A percentile compares a stretch with the other conserved stretches of the same genome.
Evolutionary conservation across 2,329 filamentous ascomycete species (phyloP).

Genomic region (Aureobasidium leucospermi): DNA sequence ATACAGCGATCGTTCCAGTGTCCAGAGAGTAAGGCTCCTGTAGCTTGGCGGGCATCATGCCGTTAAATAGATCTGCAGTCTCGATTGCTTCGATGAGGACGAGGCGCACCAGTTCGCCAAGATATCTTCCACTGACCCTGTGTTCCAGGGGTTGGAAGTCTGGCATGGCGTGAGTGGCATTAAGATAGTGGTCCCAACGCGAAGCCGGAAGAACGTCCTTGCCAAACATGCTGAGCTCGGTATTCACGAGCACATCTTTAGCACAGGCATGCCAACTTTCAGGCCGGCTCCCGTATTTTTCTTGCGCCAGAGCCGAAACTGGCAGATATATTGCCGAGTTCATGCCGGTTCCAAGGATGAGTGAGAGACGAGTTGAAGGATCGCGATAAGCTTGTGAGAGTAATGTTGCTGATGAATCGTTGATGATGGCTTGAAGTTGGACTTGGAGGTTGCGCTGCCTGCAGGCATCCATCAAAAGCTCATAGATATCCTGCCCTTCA

Average conservation of each 20-base stretch:
- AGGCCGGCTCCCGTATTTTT: constrained; percentile 51
- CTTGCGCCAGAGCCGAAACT: constrained; percentile 43
- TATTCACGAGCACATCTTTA: constrained; percentile 58
- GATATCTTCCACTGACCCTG: constrained; percentile 55
- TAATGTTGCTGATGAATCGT: constrained; percentile 55
- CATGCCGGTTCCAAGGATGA: constrained; percentile 58
- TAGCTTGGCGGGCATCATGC: constrained; percentile 45
- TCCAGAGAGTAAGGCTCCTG: constrained; percentile 53
- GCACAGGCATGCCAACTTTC: constrained; percentile 49
- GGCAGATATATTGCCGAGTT: constrained; percentile 59
- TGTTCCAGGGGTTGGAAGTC: constrained; percentile 61
- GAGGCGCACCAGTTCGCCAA: constrained; percentile 56
- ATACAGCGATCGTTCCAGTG: constrained; percentile 50
- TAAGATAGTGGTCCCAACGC: constrained; percentile 55
- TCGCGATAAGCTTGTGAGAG: constrained; percentile 57
- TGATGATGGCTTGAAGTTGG: constrained; percentile 55
- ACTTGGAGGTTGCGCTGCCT: constrained; percentile 47
- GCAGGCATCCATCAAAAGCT: constrained; percentile 53
- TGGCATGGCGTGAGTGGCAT: constrained; percentile 48
- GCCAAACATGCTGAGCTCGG: constrained; percentile 60
- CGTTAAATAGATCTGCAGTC: constrained; percentile 49
- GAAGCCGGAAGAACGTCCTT: constrained; percentile 51
- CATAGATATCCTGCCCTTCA: constrained; percentile 52
- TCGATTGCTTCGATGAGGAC: constrained; percentile 54
- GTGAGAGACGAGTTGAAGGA: constrained; percentile 52